Evolutionary conservation across 805 yeast genomes (phyloP).

Genomic region (Zygosaccharomyces gambellarensis): DNA sequence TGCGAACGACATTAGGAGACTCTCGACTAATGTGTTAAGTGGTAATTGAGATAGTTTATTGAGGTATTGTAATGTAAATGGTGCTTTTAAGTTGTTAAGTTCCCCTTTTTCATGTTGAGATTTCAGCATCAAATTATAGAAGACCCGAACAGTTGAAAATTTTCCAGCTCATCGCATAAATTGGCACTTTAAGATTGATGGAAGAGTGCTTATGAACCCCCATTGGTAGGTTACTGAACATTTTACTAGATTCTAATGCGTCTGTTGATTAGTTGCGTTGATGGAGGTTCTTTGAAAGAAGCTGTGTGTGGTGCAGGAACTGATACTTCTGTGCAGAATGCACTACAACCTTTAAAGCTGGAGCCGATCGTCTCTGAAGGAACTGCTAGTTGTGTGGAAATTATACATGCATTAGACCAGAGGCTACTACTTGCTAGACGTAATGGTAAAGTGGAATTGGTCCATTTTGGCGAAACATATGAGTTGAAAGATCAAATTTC

Average conservation of each 20-base stretch:
- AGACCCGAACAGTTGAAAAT: constrained; percentile 3
- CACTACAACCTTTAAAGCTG: constrained; percentile 57
- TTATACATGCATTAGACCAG: constrained; percentile 33
- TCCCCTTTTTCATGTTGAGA: constrained; percentile 4
- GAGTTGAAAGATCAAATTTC: constrained; percentile 19
- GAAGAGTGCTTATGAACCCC: neutral
- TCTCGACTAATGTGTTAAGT: constrained; percentile 27
- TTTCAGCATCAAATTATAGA: neutral
- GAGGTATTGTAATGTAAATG: neutral
- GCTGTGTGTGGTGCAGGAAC: constrained; percentile 61
- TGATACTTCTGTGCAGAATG: constrained; percentile 70
- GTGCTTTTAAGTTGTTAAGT: neutral
- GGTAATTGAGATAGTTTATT: neutral
- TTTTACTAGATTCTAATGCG: constrained; percentile 45
- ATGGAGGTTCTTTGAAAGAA: constrained; percentile 62
- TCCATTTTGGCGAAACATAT: constrained; percentile 25
- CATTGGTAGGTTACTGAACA: neutral
- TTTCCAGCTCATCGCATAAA: constrained; percentile 5
- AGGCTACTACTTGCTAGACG: constrained; percentile 43
- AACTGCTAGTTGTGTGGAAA: constrained; percentile 38
- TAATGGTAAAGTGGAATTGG: constrained; percentile 41
- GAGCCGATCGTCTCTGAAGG: constrained; percentile 42
- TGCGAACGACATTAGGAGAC: constrained; percentile 31
- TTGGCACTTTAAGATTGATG: neutral
- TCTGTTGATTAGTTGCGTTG: constrained; percentile 59